These are phyloP conservation scores for Vitis rupestris DNA, from an alignment of 164 flowering plant genomes.

Conservation along the genomic window DNA sequence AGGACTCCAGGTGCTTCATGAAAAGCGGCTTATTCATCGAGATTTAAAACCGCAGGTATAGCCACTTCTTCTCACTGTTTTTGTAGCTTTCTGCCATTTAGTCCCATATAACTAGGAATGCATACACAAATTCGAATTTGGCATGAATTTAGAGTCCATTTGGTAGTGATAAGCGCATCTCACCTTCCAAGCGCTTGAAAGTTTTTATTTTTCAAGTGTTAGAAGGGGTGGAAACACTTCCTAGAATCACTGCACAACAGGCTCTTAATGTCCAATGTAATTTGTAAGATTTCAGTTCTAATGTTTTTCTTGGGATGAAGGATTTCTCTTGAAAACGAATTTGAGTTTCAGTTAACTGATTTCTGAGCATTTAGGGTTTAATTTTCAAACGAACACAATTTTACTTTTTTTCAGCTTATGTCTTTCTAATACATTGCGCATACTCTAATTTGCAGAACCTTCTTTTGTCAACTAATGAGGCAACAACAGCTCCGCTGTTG, in stretches of 20 bases:
- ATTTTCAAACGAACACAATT: not conserved
- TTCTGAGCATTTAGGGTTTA: no score
- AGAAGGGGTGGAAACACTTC: no score
- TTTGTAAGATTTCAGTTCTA: not conserved
- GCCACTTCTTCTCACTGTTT: not conserved
- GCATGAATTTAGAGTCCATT: not conserved
- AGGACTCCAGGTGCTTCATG: slow-evolving; percentile 57
- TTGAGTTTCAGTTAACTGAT: not conserved
- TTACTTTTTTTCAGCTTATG: not conserved
- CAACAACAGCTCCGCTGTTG: slow-evolving; percentile 23
- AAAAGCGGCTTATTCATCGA: slow-evolving; percentile 54
- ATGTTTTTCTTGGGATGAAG: no score
- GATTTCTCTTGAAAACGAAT: no score
- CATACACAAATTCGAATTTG: not conserved
- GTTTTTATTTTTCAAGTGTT: no score
- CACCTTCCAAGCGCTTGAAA: no score
- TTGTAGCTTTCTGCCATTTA: no score
- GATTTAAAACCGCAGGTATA: slow-evolving; percentile 62
- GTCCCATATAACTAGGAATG: no score
- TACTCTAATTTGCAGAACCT: slow-evolving; percentile 43
- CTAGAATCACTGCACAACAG: no score
- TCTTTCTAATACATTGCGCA: not conserved
- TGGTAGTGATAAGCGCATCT: no score
- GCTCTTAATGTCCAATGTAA: not conserved
- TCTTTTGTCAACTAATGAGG: slow-evolving; percentile 36